Evolutionary conservation across 352 stramenopile genomes (phyloP), one percentile per base, ranked within the genome.

Genomic region (Peronospora farinosa): DNA sequence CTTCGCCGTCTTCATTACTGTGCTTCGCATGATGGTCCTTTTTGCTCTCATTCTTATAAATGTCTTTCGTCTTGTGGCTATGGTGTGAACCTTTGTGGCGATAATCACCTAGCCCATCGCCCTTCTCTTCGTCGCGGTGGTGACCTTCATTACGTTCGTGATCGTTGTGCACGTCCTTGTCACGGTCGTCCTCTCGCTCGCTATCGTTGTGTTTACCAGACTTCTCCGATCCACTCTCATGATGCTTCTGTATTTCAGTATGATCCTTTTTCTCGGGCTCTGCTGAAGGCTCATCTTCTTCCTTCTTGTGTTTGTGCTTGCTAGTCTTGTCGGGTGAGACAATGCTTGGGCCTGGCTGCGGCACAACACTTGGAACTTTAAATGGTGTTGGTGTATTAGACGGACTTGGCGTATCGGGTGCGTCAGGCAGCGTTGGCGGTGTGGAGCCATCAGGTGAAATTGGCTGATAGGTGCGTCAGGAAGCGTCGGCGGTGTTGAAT

Each of bases 221-320:
- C 27, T 49, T 53, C 8, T 41, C 40, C 27, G 31, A 23, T 19
- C 60, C 40, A 40, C 27, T n/a, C 13, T 50, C 11, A 0, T 42
- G 37, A 11, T 53, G 55, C 25, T 37, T n/a, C n/a, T n/a, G n/a
- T n/a, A n/a, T n/a, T n/a, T n/a, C 36, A 9, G 16, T 15, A 16
- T 48, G 40, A 37, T 57, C 37, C 15, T 58, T 40, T 12, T 54
- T 38, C 7, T 58, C 17, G 5, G 50, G 40, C 17, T 43, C 37
- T 35, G 13, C 13, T 25, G 40, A 12, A 42, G 32, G 28, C 46
- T 54, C 50, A 11, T 55, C 32, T 25, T 51, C 41, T 15, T 60
- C 44, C 7, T 60, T 60, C 28, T 49, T 65, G 16, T 55, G 33
- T 15, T 67, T 63, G 10, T 40, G 27, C n/a, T 57, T 60, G 10